Percentiles rank a stretch among this genome's conserved stretches.
Evolutionary conservation across 2,329 filamentous ascomycete genomes (phyloP).

Genomic region (Penicillium nordicum): DNA sequence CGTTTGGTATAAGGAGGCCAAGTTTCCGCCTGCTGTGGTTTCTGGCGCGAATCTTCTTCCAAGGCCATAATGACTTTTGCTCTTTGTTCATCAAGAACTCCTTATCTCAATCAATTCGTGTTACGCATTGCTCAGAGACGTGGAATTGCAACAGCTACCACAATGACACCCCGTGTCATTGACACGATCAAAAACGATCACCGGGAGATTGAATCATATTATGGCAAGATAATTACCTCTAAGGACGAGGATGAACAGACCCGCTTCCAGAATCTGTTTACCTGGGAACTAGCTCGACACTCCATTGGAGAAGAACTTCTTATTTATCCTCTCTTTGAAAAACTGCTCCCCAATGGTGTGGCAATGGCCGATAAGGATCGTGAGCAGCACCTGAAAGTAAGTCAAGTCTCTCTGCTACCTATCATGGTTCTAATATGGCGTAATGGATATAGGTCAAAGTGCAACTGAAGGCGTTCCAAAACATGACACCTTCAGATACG

Average conservation of each 20-base stretch:
- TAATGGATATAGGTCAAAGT: constrained; percentile 46
- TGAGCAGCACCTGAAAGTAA: constrained; percentile 39
- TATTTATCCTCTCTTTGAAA: constrained; percentile 53
- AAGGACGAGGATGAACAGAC: constrained; percentile 33
- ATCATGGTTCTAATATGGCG: neutral
- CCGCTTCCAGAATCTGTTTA: constrained; percentile 48
- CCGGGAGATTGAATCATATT: constrained; percentile 39
- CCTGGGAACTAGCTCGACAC: constrained; percentile 51
- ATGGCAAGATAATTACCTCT: constrained; percentile 40
- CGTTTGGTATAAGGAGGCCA: neutral
- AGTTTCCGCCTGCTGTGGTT: neutral
- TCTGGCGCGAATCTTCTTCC: neutral
- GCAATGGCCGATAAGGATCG: constrained; percentile 48
- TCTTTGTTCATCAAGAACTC: neutral
- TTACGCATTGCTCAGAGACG: neutral
- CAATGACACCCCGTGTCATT: constrained; percentile 16
- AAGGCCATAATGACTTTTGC: neutral
- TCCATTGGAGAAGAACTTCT: constrained; percentile 51
- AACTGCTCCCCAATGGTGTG: constrained; percentile 43
- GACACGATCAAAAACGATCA: constrained; percentile 42
- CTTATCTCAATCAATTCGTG: neutral
- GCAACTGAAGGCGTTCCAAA: constrained; percentile 48
- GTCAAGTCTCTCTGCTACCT: neutral
- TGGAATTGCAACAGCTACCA: constrained; percentile 1
- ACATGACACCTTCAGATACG: constrained; percentile 36